Conservation (phyloP, 495 filamentous ascomycete genomes). For the Chaetomidium leptoderma region DNA sequence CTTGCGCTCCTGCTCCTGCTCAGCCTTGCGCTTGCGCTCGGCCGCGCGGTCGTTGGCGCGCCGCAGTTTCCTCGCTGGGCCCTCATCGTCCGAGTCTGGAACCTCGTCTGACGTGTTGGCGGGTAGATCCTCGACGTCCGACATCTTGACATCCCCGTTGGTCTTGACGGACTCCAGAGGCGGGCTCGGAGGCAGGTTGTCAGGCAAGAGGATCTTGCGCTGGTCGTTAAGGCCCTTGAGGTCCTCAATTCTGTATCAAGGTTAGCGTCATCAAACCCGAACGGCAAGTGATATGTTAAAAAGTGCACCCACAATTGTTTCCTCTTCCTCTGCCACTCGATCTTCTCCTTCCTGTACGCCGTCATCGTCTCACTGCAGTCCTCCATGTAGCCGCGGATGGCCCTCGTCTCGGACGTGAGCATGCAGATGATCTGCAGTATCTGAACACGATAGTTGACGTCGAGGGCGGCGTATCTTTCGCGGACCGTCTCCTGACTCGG, state of each 20-base stretch:
- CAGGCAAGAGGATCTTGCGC: constrained; percentile 77
- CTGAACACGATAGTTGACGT: constrained; percentile 76
- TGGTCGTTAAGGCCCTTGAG: constrained; percentile 78
- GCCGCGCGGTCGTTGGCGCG: constrained; percentile 72
- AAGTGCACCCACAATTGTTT: constrained; percentile 81
- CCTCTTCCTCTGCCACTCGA: constrained; percentile 77
- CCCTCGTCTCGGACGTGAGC: constrained; percentile 79
- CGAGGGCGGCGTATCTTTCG: constrained; percentile 64
- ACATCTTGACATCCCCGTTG: constrained; percentile 57
- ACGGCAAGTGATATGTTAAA: not conserved
- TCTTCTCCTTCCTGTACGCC: constrained; percentile 87
- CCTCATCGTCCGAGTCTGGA: constrained; percentile 57
- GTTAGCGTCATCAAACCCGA: constrained; percentile 8
- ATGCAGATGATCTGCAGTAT: constrained; percentile 83
- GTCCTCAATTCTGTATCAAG: constrained; percentile 66
- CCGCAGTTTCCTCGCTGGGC: constrained; percentile 64
- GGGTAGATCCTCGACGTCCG: constrained; percentile 56
- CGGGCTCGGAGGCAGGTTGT: constrained; percentile 66
- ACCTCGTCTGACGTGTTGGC: constrained; percentile 49
- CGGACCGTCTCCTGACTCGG: constrained; percentile 69
- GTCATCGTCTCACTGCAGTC: constrained; percentile 91
- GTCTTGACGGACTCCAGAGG: constrained; percentile 47
- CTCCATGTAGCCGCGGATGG: constrained; percentile 81
- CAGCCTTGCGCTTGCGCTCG: constrained; percentile 79
- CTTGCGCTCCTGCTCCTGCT: constrained; percentile 72